Conservation (phyloP, 2,329 filamentous ascomycete genomes). For the Lithohypha guttulata region DNA sequence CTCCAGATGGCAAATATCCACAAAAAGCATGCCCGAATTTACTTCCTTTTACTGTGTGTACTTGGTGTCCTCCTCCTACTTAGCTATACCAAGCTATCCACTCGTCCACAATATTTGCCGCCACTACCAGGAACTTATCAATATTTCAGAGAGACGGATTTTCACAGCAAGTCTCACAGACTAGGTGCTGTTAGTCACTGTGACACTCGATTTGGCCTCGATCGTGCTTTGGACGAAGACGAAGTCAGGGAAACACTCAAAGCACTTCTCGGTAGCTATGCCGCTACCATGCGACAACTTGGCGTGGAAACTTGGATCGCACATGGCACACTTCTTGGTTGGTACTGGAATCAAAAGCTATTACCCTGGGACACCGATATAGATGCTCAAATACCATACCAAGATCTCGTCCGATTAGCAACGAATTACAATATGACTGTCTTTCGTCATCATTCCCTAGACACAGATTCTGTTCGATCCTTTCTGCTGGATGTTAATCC, state of each 20-base stretch:
- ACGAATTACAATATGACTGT: constrained; percentile 11
- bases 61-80: too few species aligned
- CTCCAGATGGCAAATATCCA: too few species aligned
- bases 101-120: too few species aligned
- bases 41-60: too few species aligned
- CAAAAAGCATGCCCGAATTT: too few species aligned
- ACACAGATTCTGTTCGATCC: neutral
- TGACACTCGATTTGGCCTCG: neutral
- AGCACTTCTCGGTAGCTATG: constrained; percentile 9
- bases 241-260: constrained; percentile 3
- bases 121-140: too few species aligned
- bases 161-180: neutral
- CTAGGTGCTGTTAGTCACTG: neutral
- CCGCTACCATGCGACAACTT: constrained; percentile 10
- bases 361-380: constrained; percentile 16
- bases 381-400: constrained; percentile 12
- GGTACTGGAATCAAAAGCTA: constrained; percentile 15
- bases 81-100: too few species aligned
- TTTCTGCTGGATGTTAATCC: constrained; percentile 14
- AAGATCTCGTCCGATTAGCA: constrained; percentile 2
- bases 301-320: constrained; percentile 13
- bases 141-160: neutral
- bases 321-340: constrained; percentile 13
- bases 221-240: neutral
- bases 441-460: too few species aligned